phyloP scores from a whole-genome alignment of 805 yeast species.

The Ogataea allantospora region DNA sequence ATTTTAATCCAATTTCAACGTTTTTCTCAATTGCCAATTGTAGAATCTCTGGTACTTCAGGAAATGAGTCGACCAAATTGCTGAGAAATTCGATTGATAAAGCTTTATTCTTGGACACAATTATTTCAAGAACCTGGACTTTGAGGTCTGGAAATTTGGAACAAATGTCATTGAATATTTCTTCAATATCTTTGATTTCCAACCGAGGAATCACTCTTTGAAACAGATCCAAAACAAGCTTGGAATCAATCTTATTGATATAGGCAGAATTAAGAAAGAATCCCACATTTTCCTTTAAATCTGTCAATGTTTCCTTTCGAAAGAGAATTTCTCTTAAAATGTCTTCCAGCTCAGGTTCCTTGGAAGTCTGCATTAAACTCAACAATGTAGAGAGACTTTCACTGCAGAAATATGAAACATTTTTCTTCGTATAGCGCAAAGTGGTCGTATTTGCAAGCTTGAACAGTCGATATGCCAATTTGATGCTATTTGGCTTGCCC shows the following conservation, averaged over 20 bases:
- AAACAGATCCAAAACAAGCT: constrained; percentile 32
- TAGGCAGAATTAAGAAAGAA: constrained; percentile 29
- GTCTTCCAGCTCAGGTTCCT: constrained; percentile 2
- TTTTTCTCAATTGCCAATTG: constrained; percentile 50
- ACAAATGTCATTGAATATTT: constrained; percentile 43
- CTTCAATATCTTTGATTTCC: constrained; percentile 45
- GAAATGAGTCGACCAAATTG: constrained; percentile 36
- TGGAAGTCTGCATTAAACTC: constrained; percentile 4
- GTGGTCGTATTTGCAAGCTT: constrained; percentile 26
- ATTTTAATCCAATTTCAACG: constrained; percentile 54
- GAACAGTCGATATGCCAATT: constrained; percentile 16
- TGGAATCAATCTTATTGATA: constrained; percentile 14
- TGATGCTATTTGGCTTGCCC: background rate
- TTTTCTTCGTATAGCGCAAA: constrained; percentile 27
- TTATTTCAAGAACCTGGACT: constrained; percentile 42
- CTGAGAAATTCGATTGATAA: constrained; percentile 52
- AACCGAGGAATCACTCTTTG: constrained; percentile 31
- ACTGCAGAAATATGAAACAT: constrained; percentile 26
- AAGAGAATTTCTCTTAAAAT: constrained; percentile 31
- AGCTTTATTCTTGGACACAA: constrained; percentile 51
- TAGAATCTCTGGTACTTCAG: constrained; percentile 44
- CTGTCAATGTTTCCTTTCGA: constrained; percentile 22
- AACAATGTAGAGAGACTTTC: constrained; percentile 26
- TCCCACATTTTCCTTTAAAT: constrained; percentile 33
- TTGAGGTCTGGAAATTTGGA: constrained; percentile 39